Evolutionary conservation across 2,329 filamentous ascomycete genomes (phyloP), one percentile per base, ranked within the genome.

Genomic region (Neonectria hederae): DNA sequence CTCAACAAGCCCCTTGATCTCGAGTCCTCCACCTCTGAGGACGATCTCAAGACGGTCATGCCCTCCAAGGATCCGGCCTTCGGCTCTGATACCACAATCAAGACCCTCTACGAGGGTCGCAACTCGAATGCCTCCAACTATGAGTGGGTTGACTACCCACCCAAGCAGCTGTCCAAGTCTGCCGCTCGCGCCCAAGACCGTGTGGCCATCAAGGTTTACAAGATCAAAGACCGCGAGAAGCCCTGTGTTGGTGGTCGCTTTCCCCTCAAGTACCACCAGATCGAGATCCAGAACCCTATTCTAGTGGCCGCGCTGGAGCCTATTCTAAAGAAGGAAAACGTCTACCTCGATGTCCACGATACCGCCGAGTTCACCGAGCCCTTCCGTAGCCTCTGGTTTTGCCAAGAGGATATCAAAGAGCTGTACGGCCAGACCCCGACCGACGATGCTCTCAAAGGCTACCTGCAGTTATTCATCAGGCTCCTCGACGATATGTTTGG

Each of bases 151-250:
- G 76, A 80, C 61, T 79, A 78, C 55, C 81, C 82, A 3, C 81
- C 81, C 38, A 78, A 77, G 63, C 78, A 82, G 72, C 70, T 81
- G 58, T 81, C 77, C 72, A 82, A 81, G 60, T 74, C 74, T 24
- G 75, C 72, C 3, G 71, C 75, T 51, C 74, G 74, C 43, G 76
- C 72, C 7, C 76, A 83, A 46, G 78, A 80, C 52, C 75, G 78
- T 4, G 77, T 80, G 14, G 81, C 82, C 62, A 81, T 84, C 75
- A 81, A 78, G 64, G 73, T 83, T 21, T 84, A 77, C 80, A 83
- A 83, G 76, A 68, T 81, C 75, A 83, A 82, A 68, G 81, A 84
- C 68, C 63, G 63, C 26, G 70, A 71, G 10, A 83, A 83, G 74
- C 75, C 78, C 4, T 74, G 78, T 59, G 75, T 83, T 40, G 75